Evolutionary conservation across 2,329 filamentous ascomycete genomes (phyloP).

Genomic region (Arthrinium phaeospermum): DNA sequence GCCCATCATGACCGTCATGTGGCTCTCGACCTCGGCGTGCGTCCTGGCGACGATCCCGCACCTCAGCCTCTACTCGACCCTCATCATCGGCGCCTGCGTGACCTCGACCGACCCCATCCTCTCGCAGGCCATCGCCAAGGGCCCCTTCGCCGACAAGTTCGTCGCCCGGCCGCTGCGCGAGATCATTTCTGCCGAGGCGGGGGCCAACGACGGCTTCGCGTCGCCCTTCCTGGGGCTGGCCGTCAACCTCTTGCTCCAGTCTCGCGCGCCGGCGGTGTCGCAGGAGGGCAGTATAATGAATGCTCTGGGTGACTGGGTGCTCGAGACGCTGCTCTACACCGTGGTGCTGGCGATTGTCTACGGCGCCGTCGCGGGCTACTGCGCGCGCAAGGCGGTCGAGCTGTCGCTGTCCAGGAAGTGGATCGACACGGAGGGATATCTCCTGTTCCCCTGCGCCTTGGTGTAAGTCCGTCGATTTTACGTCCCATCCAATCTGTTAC

Average conservation of each 20-base stretch:
- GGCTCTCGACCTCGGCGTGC: conserved; percentile 63
- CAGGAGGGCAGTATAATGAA: background rate
- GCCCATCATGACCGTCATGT: conserved; percentile 67
- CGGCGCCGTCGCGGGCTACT: conserved; percentile 56
- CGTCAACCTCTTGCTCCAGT: conserved; percentile 32
- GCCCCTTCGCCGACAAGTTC: conserved; percentile 66
- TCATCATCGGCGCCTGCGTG: conserved; percentile 66
- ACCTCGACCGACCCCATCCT: conserved; percentile 67
- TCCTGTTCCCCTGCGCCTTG: conserved; percentile 57
- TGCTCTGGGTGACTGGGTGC: conserved; percentile 53
- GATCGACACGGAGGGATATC: conserved; percentile 61
- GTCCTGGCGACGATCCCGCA: conserved; percentile 61
- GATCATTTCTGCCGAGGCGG: conserved; percentile 68
- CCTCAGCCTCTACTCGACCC: conserved; percentile 55
- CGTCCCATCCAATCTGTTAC: too few species aligned
- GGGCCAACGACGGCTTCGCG: conserved; percentile 66
- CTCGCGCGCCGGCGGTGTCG: background rate
- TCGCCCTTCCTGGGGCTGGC: conserved; percentile 67
- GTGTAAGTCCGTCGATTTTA: conserved; percentile 37
- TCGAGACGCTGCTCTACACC: conserved; percentile 66
- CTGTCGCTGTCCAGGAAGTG: conserved; percentile 53
- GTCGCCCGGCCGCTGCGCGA: conserved; percentile 62
- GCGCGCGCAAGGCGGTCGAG: conserved; percentile 52
- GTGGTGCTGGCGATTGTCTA: conserved; percentile 59
- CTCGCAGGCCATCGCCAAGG: conserved; percentile 67